Base-by-base conservation (phyloP, 208 protist species). In the Novymonas esmeraldas region DNA sequence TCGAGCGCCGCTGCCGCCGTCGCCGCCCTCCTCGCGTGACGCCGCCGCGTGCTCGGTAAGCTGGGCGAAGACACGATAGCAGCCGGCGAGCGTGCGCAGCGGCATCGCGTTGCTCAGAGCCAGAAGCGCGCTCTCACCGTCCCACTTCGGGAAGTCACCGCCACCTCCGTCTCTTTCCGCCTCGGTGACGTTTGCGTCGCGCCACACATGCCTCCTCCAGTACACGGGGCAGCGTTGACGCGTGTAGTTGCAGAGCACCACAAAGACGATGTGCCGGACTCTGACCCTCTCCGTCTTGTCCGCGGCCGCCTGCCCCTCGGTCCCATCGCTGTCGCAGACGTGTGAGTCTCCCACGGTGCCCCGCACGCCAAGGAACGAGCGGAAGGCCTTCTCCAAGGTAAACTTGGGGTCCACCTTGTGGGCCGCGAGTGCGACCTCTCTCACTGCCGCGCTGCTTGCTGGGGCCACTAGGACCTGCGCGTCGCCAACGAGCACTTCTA, bases 231-330 rank as follows among this genome's bases (percentile, higher is more conserved):
- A 68, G 56, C 64, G 70, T n/a, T 65, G 34, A 3, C 62, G 61
- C 20, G 70, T 76, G 62, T 76, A 76, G 60, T 76, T 76, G 28
- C 33, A 65, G 22, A 44, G 55, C 45, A 70, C 59, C 22, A 76
- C 55, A 48, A 76, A 76, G 26, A 76, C 18, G 33, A 76, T 45
- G 44, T 74, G 68, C 11, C 16, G 33, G n/a, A 67, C 64, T 31
- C 54, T 67, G 14, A 55, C 51, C 31, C 29, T 67, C 2, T 48
- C 42, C 28, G 26, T 33, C 24, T 22, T 31, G 16, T 22, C 38
- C 24, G 24, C 22, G 16, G 36, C 39, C n/a, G 41, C 29, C 16
- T 3, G 9, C 39, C 34, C 24, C 20, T 61, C 56, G 13, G 49
- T n/a, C n/a, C n/a, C 68, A 13, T 48, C 16, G 41, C 16, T 33